A percentile compares a stretch with the other conserved stretches of the same genome.
Evolutionary conservation across 2,329 filamentous ascomycete species (phyloP).

Genomic region (Aspergillus aculeatinus): DNA sequence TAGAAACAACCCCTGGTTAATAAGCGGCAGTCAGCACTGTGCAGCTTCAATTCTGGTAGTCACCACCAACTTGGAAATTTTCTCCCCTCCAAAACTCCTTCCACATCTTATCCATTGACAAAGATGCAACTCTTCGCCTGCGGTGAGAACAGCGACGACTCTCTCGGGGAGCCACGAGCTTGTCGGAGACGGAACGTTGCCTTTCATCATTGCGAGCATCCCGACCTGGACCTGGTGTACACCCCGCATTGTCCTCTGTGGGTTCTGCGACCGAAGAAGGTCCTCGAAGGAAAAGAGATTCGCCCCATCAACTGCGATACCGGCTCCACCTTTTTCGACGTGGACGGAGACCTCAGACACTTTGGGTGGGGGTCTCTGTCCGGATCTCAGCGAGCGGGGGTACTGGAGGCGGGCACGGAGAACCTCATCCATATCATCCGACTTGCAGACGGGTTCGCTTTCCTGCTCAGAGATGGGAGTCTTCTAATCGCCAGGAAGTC

Average conservation of each 20-base stretch:
- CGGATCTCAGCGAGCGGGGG: background rate
- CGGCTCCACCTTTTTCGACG: background rate
- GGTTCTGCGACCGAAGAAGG: background rate
- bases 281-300: background rate
- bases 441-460: background rate
- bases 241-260: background rate
- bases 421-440: background rate
- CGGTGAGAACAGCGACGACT: background rate
- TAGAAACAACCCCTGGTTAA: too few species aligned
- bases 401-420: background rate
- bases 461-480: background rate
- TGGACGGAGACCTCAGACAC: background rate
- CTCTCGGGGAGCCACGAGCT: background rate
- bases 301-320: background rate
- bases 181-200: background rate
- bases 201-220: too few species aligned
- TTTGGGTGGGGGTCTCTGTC: too few species aligned
- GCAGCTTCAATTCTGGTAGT: too few species aligned
- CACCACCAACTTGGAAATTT: too few species aligned
- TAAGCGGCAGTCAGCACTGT: too few species aligned
- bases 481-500: background rate
- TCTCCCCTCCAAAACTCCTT: too few species aligned
- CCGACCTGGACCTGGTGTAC: background rate
- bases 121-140: background rate
- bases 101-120: fast-evolving